These are phyloP conservation scores for Termitomyces sp. DNA, from an alignment of 768 basidiomycete species.

Conservation along the genomic window DNA sequence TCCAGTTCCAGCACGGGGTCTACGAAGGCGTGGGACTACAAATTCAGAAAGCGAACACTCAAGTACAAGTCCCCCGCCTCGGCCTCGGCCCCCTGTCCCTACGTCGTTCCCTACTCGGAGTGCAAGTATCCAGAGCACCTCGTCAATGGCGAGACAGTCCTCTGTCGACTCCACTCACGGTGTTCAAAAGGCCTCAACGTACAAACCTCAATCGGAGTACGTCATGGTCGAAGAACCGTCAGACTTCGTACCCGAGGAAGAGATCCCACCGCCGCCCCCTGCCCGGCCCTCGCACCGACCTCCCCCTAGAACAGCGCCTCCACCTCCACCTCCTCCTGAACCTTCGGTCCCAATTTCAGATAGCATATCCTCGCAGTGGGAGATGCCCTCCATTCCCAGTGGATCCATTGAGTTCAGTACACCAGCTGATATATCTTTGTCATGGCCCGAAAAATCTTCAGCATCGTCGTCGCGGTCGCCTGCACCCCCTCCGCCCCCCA, in stretches of 20 bases:
- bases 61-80: constrained; percentile 23
- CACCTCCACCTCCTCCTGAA: constrained; percentile 21
- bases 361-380: constrained; percentile 55
- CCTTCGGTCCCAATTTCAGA: constrained; percentile 26
- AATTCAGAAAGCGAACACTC: constrained; percentile 16
- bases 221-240: constrained; percentile 60
- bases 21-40: constrained; percentile 16
- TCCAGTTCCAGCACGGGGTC: constrained; percentile 48
- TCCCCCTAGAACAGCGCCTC: constrained; percentile 32
- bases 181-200: constrained; percentile 21
- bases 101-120: constrained; percentile 32
- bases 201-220: constrained; percentile 43
- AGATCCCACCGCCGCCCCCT: constrained; percentile 42
- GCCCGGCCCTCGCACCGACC: constrained; percentile 35
- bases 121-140: constrained; percentile 31
- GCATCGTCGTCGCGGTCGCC: constrained; percentile 21
- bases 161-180: constrained; percentile 28
- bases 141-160: constrained; percentile 31
- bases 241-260: constrained; percentile 29
- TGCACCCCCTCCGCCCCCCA: constrained; percentile 4
- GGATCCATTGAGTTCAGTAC: constrained; percentile 49
- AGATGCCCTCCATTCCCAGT: constrained; percentile 57
- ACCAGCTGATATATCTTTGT: constrained; percentile 46
- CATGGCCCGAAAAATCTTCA: constrained; percentile 61
- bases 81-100: constrained; percentile 49